A percentile compares a stretch with the other conserved stretches of the same genome.
Evolutionary conservation across 805 yeast genomes (phyloP).

Genomic region (Vanderwaltozyma tropicalis): DNA sequence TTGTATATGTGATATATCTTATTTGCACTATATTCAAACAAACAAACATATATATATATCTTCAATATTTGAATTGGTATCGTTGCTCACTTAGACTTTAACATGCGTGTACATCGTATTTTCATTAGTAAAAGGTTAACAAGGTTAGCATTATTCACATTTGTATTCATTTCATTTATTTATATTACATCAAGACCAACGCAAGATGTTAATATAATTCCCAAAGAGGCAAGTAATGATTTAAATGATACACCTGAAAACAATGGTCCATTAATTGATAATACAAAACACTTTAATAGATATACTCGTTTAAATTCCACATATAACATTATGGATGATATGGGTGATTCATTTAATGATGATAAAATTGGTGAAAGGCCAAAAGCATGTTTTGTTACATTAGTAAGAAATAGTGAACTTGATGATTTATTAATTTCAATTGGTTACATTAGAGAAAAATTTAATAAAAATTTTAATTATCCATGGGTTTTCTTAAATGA

Average conservation of each 20-base stretch:
- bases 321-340: conserved; percentile 2
- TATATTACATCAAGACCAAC: neutral
- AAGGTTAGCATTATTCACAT: neutral
- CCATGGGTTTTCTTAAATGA: conserved; percentile 93
- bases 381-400: conserved; percentile 36
- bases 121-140: neutral
- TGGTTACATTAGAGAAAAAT: conserved; percentile 65
- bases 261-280: neutral
- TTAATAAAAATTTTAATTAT: conserved; percentile 64
- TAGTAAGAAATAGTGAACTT: conserved; percentile 63
- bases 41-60: too few species aligned
- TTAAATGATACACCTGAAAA: neutral
- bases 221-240: too few species aligned
- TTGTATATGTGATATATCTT: too few species aligned
- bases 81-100: too few species aligned
- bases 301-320: neutral
- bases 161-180: conserved; percentile 1
- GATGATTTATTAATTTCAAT: conserved; percentile 50
- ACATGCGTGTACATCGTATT: neutral
- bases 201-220: neutral
- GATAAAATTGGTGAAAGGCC: conserved; percentile 16
- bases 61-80: too few species aligned
- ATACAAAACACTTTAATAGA: neutral
- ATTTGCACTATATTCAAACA: too few species aligned
- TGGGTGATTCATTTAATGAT: conserved; percentile 1